phyloP scores from a whole-genome alignment of 805 yeast genomes.

The Yarrowia sp. region DNA sequence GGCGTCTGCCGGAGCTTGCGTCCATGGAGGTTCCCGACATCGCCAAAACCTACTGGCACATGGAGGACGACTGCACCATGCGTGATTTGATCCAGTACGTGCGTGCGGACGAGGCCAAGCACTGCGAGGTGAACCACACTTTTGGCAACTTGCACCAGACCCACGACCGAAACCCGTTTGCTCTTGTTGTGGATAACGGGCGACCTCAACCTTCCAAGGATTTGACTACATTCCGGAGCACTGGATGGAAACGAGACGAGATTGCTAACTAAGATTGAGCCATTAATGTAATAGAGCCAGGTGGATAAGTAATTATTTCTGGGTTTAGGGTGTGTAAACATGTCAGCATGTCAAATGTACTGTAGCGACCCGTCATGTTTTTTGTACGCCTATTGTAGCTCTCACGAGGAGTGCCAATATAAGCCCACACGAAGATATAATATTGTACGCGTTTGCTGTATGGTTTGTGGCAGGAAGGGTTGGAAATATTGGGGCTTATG shows the following conservation, averaged over 20 bases:
- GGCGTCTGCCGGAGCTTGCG: slow-evolving; percentile 51
- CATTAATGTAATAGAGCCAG: too few species aligned
- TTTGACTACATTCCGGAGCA: slow-evolving; percentile 34
- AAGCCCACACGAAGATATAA: too few species aligned
- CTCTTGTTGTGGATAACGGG: slow-evolving; percentile 42
- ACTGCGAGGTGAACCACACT: slow-evolving; percentile 76
- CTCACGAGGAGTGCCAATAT: too few species aligned
- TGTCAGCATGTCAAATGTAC: neutral
- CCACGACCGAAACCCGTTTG: slow-evolving; percentile 67
- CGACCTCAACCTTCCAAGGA: slow-evolving; percentile 41
- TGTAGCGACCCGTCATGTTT: too few species aligned
- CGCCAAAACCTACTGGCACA: slow-evolving; percentile 63
- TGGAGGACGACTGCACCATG: slow-evolving; percentile 52
- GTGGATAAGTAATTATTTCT: too few species aligned
- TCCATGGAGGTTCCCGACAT: slow-evolving; percentile 42
- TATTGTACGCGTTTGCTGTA: neutral
- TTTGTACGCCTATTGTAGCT: neutral
- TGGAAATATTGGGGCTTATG: neutral
- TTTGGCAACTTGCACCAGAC: slow-evolving; percentile 58
- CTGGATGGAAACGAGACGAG: slow-evolving; percentile 41
- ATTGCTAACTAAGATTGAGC: slow-evolving; percentile 33
- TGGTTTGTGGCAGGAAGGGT: neutral
- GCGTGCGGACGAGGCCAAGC: slow-evolving; percentile 77
- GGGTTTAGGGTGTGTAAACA: neutral
- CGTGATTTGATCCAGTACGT: slow-evolving; percentile 58